phyloP scores from a whole-genome alignment of 1,284 basidiomycete species.

The Moniliophthora roreri region DNA sequence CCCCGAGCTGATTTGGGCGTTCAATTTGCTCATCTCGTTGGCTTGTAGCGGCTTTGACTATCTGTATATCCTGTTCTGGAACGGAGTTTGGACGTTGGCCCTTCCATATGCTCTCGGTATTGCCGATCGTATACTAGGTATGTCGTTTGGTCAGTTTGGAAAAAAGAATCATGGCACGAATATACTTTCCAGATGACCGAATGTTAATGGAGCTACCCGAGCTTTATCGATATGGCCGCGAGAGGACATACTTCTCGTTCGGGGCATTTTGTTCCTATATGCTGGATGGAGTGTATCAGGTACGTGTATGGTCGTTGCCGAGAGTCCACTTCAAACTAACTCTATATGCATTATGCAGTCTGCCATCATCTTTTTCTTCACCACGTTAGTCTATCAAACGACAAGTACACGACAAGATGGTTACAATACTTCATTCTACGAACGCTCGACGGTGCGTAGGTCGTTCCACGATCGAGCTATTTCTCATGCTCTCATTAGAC shows the following conservation, averaged over 20 bases:
- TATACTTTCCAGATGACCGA: conserved; percentile 60
- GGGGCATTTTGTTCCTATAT: conserved; percentile 81
- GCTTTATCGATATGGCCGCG: conserved; percentile 85
- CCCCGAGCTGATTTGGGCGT: background rate
- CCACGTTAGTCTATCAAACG: conserved; percentile 80
- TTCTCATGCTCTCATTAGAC: conserved; percentile 40
- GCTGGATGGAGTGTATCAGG: conserved; percentile 88
- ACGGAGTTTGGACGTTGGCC: conserved; percentile 95
- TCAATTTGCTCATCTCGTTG: conserved; percentile 8
- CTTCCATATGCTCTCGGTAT: conserved; percentile 94
- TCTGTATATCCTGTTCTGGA: conserved; percentile 96
- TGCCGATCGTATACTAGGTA: conserved; percentile 89
- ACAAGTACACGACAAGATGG: conserved; percentile 81
- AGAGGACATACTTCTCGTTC: conserved; percentile 84
- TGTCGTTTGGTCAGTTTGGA: conserved; percentile 26
- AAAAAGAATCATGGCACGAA: background rate
- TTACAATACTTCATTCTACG: conserved; percentile 77
- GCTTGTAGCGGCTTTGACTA: conserved; percentile 81
- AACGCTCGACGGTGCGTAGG: conserved; percentile 77
- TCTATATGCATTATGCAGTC: conserved; percentile 48
- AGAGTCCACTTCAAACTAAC: conserved; percentile 15
- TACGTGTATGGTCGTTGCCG: conserved; percentile 28
- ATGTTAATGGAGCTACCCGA: conserved; percentile 95
- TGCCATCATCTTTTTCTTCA: conserved; percentile 86
- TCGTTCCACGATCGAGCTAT: background rate